Evolutionary conservation across 352 stramenopile genomes (phyloP), one percentile per base, ranked within the genome.

Genomic region (Phytopythium sindhum): DNA sequence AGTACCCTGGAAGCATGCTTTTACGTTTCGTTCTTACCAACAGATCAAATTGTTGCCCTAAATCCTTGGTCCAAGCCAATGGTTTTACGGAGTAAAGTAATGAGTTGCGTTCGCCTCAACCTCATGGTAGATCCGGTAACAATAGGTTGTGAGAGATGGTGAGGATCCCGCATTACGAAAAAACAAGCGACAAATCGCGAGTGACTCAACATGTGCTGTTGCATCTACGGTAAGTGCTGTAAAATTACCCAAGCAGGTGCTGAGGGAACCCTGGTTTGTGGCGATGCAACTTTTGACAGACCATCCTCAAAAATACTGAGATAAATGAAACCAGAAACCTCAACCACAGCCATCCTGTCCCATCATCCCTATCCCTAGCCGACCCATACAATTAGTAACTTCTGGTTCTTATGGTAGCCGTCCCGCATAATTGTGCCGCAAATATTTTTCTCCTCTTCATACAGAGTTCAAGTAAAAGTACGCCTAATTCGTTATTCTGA

Each of bases 291-390:
- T 39, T 39, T 39, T 39, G 9, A 26, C n/a, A 53, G 23, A 21
- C 7, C 10, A 4, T 39, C 10, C 4, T n/a, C 4, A 2, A 23
- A 17, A 0, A 5, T 45, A 45, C 41, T 45, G 41, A 45, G 2
- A 45, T 45, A 45, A 45, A 45, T 45, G 47, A 29, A 21, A 7
- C 15, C n/a, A 53, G n/a, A 31, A 53, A 53, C 47, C 47, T 53
- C 23, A 53, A 53, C 47, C 47, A 31, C 24, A 14, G 6, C 47
- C 23, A 53, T 53, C 47, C 33, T 53, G 47, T 31, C 47, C n/a
- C 23, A 53, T 53, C n/a, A 11, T 5, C 47, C 47, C 47, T 26
- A 53, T 7, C 48, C 48, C 48, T 12, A 4, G 7, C 42, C 19
- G 19, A 11, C 42, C 21, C 21, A 50, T 50, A 50, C 42, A 50